Conservation (phyloP, 306 rosid genomes). For the Cotoneaster glaucophyllus region DNA sequence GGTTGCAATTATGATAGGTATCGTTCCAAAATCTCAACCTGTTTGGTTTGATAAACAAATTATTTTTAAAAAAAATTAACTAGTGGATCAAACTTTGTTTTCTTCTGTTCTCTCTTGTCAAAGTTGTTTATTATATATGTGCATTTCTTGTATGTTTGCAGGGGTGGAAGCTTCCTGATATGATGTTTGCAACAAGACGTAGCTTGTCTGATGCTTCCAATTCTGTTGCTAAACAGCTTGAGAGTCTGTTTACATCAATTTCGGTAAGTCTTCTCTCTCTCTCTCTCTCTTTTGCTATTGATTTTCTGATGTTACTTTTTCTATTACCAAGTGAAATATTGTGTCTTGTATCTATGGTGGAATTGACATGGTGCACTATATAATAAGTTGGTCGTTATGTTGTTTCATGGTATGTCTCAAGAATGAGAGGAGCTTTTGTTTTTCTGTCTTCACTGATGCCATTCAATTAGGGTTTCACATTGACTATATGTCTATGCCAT, state of each 20-base stretch:
- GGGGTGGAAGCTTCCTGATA: constrained; percentile 94
- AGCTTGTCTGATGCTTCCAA: constrained; percentile 77
- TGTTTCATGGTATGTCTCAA: background rate
- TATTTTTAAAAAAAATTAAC: background rate
- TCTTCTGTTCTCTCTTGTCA: background rate
- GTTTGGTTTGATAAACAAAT: background rate
- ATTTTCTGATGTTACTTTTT: background rate
- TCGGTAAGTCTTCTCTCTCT: constrained; percentile 34
- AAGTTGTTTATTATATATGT: background rate
- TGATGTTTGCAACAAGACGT: constrained; percentile 95
- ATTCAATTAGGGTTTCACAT: background rate
- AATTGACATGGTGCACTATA: background rate
- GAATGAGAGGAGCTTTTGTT: background rate
- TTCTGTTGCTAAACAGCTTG: constrained; percentile 67
- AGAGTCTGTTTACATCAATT: constrained; percentile 62
- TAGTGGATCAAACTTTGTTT: background rate
- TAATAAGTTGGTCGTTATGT: background rate
- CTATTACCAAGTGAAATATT: background rate
- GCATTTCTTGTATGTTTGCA: constrained; percentile 31
- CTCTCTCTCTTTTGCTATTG: background rate
- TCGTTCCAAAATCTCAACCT: background rate
- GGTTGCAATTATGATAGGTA: background rate
- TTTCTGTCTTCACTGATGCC: background rate
- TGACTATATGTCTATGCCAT: background rate
- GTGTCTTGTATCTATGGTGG: background rate